These are phyloP conservation scores for Lipomyces chichibuensis DNA, from an alignment of 805 yeast genomes.

Conservation along the genomic window DNA sequence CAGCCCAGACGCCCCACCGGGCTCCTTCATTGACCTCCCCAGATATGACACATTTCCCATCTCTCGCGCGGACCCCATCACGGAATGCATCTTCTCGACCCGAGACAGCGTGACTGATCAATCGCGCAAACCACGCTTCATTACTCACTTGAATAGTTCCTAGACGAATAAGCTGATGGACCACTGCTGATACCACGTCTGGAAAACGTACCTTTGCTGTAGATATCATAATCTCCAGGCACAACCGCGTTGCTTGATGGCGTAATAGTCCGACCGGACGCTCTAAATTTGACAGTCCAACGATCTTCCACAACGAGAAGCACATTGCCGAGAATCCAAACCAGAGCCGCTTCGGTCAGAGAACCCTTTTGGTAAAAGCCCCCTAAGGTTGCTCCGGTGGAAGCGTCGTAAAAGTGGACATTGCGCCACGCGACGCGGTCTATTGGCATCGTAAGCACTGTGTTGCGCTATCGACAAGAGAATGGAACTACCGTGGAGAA, in stretches of 20 bases:
- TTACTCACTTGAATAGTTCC: conserved; percentile 4
- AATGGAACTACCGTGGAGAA: too few species aligned
- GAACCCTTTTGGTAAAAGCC: conserved; percentile 7
- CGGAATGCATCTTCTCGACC: conserved; percentile 9
- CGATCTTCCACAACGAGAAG: conserved; percentile 4
- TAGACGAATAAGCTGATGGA: conserved; percentile 2
- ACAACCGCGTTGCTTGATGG: neutral
- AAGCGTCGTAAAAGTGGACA: conserved; percentile 7
- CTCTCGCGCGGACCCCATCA: conserved; percentile 7
- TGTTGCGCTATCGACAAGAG: too few species aligned
- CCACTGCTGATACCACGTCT: neutral
- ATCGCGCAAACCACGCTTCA: conserved; percentile 4
- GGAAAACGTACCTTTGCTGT: conserved; percentile 1
- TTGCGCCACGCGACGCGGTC: conserved; percentile 4
- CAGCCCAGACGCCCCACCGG: conserved; percentile 6
- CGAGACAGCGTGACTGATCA: conserved; percentile 5
- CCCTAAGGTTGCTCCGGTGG: conserved; percentile 6
- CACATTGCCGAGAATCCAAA: conserved; percentile 3
- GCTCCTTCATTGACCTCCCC: conserved; percentile 1
- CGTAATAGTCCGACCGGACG: conserved; percentile 5
- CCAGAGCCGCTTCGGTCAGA: conserved; percentile 2
- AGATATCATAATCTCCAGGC: conserved; percentile 7
- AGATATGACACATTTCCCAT: conserved; percentile 4
- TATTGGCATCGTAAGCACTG: neutral
- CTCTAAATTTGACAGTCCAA: neutral